Evolutionary conservation across 768 basidiomycete species (phyloP).

Genomic region (Cantharellus cinnabarinus): DNA sequence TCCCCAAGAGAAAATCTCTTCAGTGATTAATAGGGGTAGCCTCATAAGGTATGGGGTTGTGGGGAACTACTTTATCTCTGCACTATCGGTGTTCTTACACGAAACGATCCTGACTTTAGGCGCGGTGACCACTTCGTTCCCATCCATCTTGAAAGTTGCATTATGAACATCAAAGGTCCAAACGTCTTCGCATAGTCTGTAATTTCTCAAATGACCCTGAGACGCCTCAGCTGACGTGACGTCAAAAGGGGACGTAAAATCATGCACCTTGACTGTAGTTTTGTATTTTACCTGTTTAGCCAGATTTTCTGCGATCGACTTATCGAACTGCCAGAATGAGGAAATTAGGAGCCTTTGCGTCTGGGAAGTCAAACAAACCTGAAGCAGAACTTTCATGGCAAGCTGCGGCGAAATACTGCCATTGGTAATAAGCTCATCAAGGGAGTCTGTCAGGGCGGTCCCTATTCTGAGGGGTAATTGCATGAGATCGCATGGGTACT

Average conservation of each 20-base stretch:
- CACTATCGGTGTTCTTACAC: constrained; percentile 86
- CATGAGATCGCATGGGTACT: neutral
- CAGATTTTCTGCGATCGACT: constrained; percentile 81
- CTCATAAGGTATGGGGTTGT: too few species aligned
- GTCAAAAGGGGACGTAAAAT: neutral
- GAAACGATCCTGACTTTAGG: constrained; percentile 92
- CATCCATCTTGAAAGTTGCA: constrained; percentile 89
- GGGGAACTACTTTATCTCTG: neutral
- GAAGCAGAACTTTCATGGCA: constrained; percentile 95
- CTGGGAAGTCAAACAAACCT: constrained; percentile 31
- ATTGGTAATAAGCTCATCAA: constrained; percentile 94
- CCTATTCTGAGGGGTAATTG: constrained; percentile 48
- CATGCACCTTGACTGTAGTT: constrained; percentile 67
- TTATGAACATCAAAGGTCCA: constrained; percentile 98
- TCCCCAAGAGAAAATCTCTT: too few species aligned
- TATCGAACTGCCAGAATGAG: constrained; percentile 55
- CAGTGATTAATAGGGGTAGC: too few species aligned
- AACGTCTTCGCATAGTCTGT: constrained; percentile 84
- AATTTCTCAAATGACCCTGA: constrained; percentile 80
- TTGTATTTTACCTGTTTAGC: constrained; percentile 89
- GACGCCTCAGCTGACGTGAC: neutral
- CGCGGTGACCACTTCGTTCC: constrained; percentile 51
- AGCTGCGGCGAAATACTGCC: constrained; percentile 93
- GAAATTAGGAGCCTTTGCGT: neutral
- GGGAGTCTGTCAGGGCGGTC: constrained; percentile 89